Percentiles rank a stretch among this genome's conserved stretches.
These are phyloP conservation scores for Calonectria hawksworthii DNA, from an alignment of 2,329 filamentous ascomycete species.

Conservation along the genomic window DNA sequence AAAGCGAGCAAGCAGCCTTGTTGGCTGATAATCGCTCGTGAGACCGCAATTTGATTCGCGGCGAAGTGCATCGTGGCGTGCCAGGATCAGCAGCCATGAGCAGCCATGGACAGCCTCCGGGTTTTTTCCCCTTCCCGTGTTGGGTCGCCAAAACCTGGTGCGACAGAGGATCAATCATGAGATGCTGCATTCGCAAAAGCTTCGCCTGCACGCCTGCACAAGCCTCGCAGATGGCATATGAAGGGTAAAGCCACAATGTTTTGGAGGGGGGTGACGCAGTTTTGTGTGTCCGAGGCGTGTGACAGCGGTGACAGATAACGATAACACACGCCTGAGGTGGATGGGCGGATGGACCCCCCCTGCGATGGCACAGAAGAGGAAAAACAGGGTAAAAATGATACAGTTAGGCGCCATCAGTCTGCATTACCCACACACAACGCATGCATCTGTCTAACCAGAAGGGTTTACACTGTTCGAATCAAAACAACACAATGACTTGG, in stretches of 20 bases:
- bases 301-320: background rate
- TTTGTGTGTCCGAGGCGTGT: conserved; percentile 8
- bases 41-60: background rate
- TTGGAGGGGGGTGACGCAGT: conserved; percentile 16
- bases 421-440: background rate
- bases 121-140: background rate
- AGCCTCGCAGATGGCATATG: background rate
- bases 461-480: background rate
- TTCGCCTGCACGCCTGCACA: background rate
- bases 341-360: background rate
- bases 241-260: background rate
- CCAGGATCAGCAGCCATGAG: background rate
- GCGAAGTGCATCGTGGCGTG: background rate
- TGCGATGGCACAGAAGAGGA: background rate
- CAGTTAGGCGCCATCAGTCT: background rate
- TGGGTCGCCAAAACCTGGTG: background rate
- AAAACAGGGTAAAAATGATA: background rate
- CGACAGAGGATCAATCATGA: background rate
- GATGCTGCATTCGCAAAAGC: background rate
- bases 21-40: background rate
- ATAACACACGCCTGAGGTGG: background rate
- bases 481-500: background rate
- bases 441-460: background rate
- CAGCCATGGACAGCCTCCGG: background rate
- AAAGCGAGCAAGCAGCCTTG: background rate